Base-by-base conservation (phyloP, 345 rosid genomes). In the Corchorus capsularis region DNA sequence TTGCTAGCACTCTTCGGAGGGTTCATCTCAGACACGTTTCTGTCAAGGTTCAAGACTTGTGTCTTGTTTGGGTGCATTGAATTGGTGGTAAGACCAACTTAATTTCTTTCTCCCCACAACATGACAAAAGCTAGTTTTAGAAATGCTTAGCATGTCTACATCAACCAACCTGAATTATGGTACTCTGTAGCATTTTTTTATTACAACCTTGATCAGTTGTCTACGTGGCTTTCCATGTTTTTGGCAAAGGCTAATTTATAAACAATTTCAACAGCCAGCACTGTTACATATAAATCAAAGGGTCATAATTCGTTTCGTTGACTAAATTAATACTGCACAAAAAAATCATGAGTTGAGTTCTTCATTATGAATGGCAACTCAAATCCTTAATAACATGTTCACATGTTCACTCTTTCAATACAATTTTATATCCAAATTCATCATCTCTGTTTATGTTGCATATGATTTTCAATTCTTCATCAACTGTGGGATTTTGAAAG, bases 1-100 rank as follows among this genome's bases (percentile, higher is more conserved):
- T 35, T 91, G 34, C 56, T 89, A 8, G 79, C 92, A 11, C 86
- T 91, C 27, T 83, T 89, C 10, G 94, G 94, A 54, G 94, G 92
- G 7, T 86, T 87, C 84, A 81, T 91, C 60, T 89, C 91, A 0
- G 94, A 89, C 71, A 91, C 94, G 19, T 91, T 79, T 37, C 72
- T 87, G 75, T 78, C 91, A 6, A 84, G 94, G 77, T 87, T 91
- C 87, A 87, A 80, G 82, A 89, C 92, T 19, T 80, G 85, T 59
- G 78, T 91, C 80, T 49, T 91, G 49, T 87, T 87, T 61, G 92
- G 86, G 22, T 82, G 72, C 83, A 17, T 83, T 4, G 95, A 89
- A 74, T 17, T 91, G 27, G 17, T 83, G 88, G 94, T 89, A 88
- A 41, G 62, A 52, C n/a, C 22, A 32, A 49, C 27, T 27, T 27